Percentiles rank a stretch among this genome's conserved stretches.
phyloP scores from a whole-genome alignment of 108 stramenopile genomes.

The Schizochytrium sp. region DNA sequence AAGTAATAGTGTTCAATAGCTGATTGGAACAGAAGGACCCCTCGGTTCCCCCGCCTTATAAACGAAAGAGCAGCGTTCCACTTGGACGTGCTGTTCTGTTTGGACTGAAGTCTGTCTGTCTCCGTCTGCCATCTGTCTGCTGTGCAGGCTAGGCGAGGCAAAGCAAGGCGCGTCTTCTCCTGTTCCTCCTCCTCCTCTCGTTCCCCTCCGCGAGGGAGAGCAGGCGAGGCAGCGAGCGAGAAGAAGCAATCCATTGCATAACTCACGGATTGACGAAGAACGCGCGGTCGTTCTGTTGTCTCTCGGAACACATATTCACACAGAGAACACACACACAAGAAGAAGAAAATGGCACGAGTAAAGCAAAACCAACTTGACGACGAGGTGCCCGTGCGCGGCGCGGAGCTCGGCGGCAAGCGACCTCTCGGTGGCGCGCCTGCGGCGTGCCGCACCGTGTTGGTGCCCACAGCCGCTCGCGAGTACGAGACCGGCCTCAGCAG shows the following conservation, averaged over 20 bases:
- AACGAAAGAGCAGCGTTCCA: background rate
- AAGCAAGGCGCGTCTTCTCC: background rate
- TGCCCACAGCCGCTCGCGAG: conserved; percentile 19
- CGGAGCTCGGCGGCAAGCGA: conserved; percentile 5
- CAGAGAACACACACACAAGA: background rate
- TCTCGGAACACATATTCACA: background rate
- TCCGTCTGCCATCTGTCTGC: background rate
- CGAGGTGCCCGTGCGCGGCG: conserved; percentile 13
- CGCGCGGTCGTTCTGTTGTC: background rate
- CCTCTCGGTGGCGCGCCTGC: background rate
- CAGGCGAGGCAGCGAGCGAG: background rate
- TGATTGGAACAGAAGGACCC: background rate
- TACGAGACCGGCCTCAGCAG: conserved; percentile 11
- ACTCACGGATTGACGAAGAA: background rate
- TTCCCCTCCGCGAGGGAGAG: background rate
- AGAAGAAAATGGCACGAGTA: background rate
- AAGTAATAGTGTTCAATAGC: too few relatives aligned
- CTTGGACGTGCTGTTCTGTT: background rate
- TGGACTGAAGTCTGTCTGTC: background rate
- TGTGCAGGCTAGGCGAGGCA: background rate
- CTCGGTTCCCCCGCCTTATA: background rate
- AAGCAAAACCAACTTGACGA: conserved; percentile 39
- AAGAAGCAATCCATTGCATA: background rate
- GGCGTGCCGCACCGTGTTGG: background rate
- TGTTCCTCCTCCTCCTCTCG: background rate